Conservation (phyloP, 257 asterid genomes). For the Solanum sitiens region DNA sequence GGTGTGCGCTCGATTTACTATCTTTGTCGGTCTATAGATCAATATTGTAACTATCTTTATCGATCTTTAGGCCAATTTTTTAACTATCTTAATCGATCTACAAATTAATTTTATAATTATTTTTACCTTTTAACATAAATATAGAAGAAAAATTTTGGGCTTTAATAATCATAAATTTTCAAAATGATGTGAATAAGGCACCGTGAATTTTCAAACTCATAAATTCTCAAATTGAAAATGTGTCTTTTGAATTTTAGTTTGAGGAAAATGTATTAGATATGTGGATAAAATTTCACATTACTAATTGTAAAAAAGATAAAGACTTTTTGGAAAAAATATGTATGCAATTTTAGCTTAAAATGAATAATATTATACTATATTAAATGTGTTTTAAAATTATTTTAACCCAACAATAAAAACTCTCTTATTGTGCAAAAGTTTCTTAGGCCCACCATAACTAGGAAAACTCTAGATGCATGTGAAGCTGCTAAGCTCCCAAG, state of each 20-base stretch:
- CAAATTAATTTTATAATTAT: too few species aligned
- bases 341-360: neutral
- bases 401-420: neutral
- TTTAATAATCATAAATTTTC: neutral
- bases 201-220: neutral
- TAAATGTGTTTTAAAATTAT: too few species aligned
- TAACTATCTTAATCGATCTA: too few species aligned
- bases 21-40: rapidly evolving
- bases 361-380: neutral
- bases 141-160: rapidly evolving
- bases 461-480: neutral
- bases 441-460: neutral
- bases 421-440: neutral
- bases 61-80: rapidly evolving
- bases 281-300: neutral
- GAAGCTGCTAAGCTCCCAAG: neutral
- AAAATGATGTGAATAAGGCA: rapidly evolving
- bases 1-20: neutral
- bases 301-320: neutral
- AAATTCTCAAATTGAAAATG: neutral
- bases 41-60: neutral
- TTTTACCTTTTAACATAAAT: too few species aligned
- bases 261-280: neutral
- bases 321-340: neutral
- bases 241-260: neutral